These are phyloP conservation scores for Kodamaea kaohsiungensis DNA, from an alignment of 805 yeast genomes.

Conservation along the genomic window DNA sequence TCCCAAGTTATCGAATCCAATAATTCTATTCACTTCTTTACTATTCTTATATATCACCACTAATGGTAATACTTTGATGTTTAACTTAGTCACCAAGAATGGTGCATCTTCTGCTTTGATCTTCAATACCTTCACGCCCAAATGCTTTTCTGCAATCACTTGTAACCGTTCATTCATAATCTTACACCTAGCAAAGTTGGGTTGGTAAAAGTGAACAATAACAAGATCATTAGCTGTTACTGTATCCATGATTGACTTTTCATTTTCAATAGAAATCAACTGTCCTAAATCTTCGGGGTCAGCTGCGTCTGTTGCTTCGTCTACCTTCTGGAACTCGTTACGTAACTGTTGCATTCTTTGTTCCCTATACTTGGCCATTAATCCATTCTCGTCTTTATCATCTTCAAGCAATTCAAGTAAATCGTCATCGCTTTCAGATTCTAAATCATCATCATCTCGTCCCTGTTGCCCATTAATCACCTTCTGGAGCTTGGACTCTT, in stretches of 20 bases:
- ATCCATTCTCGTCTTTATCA: slow-evolving; percentile 35
- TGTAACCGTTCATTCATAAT: slow-evolving; percentile 51
- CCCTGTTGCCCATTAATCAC: slow-evolving; percentile 23
- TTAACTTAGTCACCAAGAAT: slow-evolving; percentile 64
- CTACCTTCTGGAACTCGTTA: slow-evolving; percentile 39
- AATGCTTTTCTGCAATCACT: slow-evolving; percentile 56
- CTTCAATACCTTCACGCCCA: slow-evolving; percentile 52
- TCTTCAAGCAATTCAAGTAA: slow-evolving; percentile 46
- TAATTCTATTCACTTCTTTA: slow-evolving; percentile 54
- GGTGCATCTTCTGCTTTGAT: slow-evolving; percentile 69
- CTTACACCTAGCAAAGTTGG: slow-evolving; percentile 59
- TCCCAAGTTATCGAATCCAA: slow-evolving; percentile 70
- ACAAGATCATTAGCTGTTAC: slow-evolving; percentile 44
- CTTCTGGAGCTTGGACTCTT: slow-evolving; percentile 36
- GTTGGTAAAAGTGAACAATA: slow-evolving; percentile 66
- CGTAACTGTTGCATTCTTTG: slow-evolving; percentile 59
- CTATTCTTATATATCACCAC: slow-evolving; percentile 64
- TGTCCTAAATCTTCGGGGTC: slow-evolving; percentile 43
- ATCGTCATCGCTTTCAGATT: slow-evolving; percentile 13
- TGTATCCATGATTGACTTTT: slow-evolving; percentile 55
- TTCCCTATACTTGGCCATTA: slow-evolving; percentile 53
- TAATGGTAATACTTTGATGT: slow-evolving; percentile 69
- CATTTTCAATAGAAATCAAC: slow-evolving; percentile 45
- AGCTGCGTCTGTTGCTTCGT: slow-evolving; percentile 25
- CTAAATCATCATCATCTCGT: slow-evolving; percentile 9